Percentiles rank a stretch among this genome's conserved stretches.
Conservation (phyloP, 345 rosid species). For the Eutrema heterophyllum region DNA sequence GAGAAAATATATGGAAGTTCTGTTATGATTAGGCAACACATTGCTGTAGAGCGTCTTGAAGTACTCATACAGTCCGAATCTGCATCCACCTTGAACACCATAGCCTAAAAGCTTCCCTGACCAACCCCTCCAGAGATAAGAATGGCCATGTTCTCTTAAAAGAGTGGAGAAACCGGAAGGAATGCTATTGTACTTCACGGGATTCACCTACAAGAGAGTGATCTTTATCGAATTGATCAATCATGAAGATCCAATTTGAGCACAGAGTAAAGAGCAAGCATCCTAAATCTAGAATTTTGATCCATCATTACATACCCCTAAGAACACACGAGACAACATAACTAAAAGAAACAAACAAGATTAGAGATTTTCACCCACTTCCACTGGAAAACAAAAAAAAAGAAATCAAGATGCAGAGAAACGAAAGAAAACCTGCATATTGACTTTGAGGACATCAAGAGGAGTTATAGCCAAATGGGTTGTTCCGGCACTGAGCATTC, state of each 20-base stretch:
- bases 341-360: not conserved
- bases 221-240: not conserved
- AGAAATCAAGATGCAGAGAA: constrained; percentile 8
- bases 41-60: constrained; percentile 53
- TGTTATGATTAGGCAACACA: constrained; percentile 35
- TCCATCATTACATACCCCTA: not conserved
- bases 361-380: not conserved
- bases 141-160: constrained; percentile 48
- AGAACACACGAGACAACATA: not conserved
- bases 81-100: constrained; percentile 63
- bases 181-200: constrained; percentile 44
- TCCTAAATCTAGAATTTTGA: not conserved
- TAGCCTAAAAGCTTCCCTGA: constrained; percentile 54
- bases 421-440: constrained; percentile 50
- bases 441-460: constrained; percentile 67
- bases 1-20: constrained; percentile 49
- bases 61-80: constrained; percentile 54
- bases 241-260: not conserved
- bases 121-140: constrained; percentile 65
- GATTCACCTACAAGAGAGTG: constrained; percentile 43
- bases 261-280: not conserved
- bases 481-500: constrained; percentile 68
- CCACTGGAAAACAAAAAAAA: not conserved
- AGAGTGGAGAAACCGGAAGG: constrained; percentile 43
- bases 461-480: constrained; percentile 59